These are phyloP conservation scores for Thelephora terrestris DNA, from an alignment of 1,284 basidiomycete species.

Conservation along the genomic window DNA sequence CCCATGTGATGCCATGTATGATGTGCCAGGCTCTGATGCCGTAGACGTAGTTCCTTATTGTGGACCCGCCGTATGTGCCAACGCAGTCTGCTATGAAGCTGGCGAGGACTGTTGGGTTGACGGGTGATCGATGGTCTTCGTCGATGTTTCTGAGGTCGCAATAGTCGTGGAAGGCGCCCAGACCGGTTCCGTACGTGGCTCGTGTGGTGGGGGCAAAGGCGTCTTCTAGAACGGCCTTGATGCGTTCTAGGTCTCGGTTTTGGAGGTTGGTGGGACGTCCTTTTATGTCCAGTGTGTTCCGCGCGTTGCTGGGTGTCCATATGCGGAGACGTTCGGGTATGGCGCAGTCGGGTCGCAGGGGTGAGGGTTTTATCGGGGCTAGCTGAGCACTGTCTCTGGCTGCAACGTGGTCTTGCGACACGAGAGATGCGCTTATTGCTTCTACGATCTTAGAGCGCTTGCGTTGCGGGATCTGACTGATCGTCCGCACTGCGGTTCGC, in stretches of 20 bases:
- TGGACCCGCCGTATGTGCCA: conserved; percentile 10
- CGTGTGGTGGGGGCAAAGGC: conserved; percentile 16
- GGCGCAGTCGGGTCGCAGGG: conserved; percentile 13
- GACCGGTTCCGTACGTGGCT: conserved; percentile 18
- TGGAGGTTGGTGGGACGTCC: not conserved
- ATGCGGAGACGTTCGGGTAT: conserved; percentile 13
- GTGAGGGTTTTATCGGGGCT: conserved; percentile 1
- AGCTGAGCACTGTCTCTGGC: not conserved
- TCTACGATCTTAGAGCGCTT: not conserved
- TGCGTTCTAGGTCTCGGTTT: conserved; percentile 9
- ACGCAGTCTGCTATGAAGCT: conserved; percentile 12
- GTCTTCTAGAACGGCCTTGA: conserved; percentile 7
- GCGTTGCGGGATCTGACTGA: not conserved
- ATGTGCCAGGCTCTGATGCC: conserved; percentile 19
- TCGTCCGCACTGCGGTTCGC: not conserved
- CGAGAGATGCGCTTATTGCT: too few relatives aligned
- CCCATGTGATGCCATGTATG: conserved; percentile 14
- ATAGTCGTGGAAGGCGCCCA: conserved; percentile 22
- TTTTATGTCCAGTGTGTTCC: not conserved
- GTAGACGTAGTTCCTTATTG: conserved; percentile 14
- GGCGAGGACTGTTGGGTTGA: conserved; percentile 3
- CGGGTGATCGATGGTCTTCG: conserved; percentile 13
- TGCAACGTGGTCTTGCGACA: not conserved
- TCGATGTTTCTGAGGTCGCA: conserved; percentile 17
- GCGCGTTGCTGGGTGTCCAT: conserved; percentile 12